Percentiles rank a stretch among this genome's conserved stretches.
Evolutionary conservation across 1,284 basidiomycete genomes (phyloP).

Genomic region (Trichosporon sp.): DNA sequence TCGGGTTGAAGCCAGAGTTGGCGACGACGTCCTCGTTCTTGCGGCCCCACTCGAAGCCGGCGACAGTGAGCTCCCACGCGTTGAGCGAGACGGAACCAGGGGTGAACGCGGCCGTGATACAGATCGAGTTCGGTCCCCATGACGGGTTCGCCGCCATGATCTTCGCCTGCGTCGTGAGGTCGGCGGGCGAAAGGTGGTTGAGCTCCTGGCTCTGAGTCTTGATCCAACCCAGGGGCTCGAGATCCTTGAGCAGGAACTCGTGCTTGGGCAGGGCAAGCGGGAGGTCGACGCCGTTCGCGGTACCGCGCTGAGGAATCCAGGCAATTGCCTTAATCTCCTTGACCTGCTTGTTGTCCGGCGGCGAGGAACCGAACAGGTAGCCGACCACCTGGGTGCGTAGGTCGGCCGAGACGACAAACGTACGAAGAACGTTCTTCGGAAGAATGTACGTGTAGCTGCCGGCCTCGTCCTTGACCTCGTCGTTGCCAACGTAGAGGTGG

Average conservation of each 20-base stretch:
- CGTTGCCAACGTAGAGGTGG: conserved; percentile 96
- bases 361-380: conserved; percentile 87
- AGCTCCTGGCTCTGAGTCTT: conserved; percentile 92
- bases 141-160: conserved; percentile 94
- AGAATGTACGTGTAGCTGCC: conserved; percentile 90
- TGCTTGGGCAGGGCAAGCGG: conserved; percentile 82
- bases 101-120: conserved; percentile 91
- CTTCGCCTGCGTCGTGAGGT: conserved; percentile 93
- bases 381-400: conserved; percentile 93
- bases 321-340: conserved; percentile 97
- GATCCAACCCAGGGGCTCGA: conserved; percentile 96
- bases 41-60: conserved; percentile 97
- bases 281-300: conserved; percentile 86
- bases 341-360: conserved; percentile 94
- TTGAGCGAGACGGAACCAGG: conserved; percentile 95
- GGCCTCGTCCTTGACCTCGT: conserved; percentile 97
- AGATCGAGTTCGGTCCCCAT: conserved; percentile 90
- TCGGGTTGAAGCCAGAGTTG: conserved; percentile 88
- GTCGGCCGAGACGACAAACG: conserved; percentile 91
- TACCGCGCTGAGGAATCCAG: conserved; percentile 94
- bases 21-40: conserved; percentile 84
- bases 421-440: conserved; percentile 93
- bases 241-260: conserved; percentile 87
- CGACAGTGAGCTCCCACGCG: conserved; percentile 80
- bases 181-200: conserved; percentile 83